These are phyloP conservation scores for Neopestalotiopsis clavispora DNA, from an alignment of 2,329 filamentous ascomycete species.

Conservation along the genomic window DNA sequence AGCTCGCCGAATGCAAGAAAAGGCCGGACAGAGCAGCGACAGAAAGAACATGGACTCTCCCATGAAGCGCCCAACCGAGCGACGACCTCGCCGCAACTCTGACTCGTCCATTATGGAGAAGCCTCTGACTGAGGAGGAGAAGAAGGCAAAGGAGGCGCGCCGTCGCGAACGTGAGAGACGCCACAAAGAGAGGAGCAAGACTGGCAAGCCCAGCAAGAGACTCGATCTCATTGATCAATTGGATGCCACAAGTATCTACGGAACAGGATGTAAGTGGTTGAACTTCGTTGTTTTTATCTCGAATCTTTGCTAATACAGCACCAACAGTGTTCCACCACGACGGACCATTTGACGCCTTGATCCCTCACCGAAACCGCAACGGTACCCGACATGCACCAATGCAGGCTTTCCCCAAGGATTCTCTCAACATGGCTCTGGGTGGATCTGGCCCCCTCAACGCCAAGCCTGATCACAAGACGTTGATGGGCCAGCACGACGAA, in stretches of 20 bases:
- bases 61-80: slow-evolving; percentile 43
- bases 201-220: slow-evolving; percentile 47
- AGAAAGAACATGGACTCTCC: slow-evolving; percentile 43
- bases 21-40: slow-evolving; percentile 31
- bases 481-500: slow-evolving; percentile 79
- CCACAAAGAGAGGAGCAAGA: slow-evolving; percentile 54
- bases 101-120: slow-evolving; percentile 74
- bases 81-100: slow-evolving; percentile 74
- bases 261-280: slow-evolving; percentile 77
- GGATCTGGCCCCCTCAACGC: slow-evolving; percentile 84
- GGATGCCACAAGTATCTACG: slow-evolving; percentile 95
- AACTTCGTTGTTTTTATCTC: background rate
- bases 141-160: slow-evolving; percentile 51
- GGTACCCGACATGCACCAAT: slow-evolving; percentile 86
- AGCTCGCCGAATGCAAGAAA: slow-evolving; percentile 48
- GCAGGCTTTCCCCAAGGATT: slow-evolving; percentile 93
- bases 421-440: slow-evolving; percentile 88
- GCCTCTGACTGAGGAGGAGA: slow-evolving; percentile 63
- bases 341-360: slow-evolving; percentile 94
- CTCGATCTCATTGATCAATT: slow-evolving; percentile 96
- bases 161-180: slow-evolving; percentile 59
- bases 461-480: slow-evolving; percentile 82
- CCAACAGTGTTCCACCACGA: slow-evolving; percentile 90
- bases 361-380: slow-evolving; percentile 89
- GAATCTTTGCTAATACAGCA: slow-evolving; percentile 20